A percentile compares a stretch with the other conserved stretches of the same genome.
Conservation (phyloP, 352 stramenopile genomes). For the Phytophthora pinifolia region DNA sequence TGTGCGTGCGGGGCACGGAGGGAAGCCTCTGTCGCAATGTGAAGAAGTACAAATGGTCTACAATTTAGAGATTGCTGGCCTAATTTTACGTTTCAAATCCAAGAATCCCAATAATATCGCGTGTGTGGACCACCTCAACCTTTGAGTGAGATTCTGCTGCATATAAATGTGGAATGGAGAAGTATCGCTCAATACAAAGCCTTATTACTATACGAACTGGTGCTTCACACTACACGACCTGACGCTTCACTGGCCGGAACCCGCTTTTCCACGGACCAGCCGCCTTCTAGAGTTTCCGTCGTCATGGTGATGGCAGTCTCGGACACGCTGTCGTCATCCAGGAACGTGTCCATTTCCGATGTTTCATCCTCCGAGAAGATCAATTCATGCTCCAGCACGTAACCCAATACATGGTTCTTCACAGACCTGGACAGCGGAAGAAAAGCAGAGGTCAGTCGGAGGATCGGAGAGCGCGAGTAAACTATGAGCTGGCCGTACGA, state of each 20-base stretch:
- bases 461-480: background rate
- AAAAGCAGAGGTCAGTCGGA: slow-evolving; percentile 3
- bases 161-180: too few species aligned
- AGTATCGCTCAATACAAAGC: slow-evolving; percentile 6
- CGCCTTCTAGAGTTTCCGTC: slow-evolving; percentile 76
- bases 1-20: too few species aligned
- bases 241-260: slow-evolving; percentile 49
- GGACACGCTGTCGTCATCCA: slow-evolving; percentile 47
- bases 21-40: too few species aligned
- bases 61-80: too few species aligned
- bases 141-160: too few species aligned
- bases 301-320: slow-evolving; percentile 43
- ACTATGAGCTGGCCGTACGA: slow-evolving; percentile 41
- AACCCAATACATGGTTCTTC: slow-evolving; percentile 83
- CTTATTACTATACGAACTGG: slow-evolving; percentile 32
- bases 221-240: slow-evolving; percentile 47
- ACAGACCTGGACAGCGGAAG: slow-evolving; percentile 47
- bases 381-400: slow-evolving; percentile 79
- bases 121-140: too few species aligned
- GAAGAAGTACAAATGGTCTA: too few species aligned
- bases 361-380: slow-evolving; percentile 65
- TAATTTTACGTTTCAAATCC: too few species aligned
- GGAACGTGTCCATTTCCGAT: slow-evolving; percentile 73
- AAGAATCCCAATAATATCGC: too few species aligned
- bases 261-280: slow-evolving; percentile 85